Evolutionary conservation across 2,329 filamentous ascomycete species (phyloP), one percentile per base, ranked within the genome.

Genomic region (Amesomyces nigricolor): DNA sequence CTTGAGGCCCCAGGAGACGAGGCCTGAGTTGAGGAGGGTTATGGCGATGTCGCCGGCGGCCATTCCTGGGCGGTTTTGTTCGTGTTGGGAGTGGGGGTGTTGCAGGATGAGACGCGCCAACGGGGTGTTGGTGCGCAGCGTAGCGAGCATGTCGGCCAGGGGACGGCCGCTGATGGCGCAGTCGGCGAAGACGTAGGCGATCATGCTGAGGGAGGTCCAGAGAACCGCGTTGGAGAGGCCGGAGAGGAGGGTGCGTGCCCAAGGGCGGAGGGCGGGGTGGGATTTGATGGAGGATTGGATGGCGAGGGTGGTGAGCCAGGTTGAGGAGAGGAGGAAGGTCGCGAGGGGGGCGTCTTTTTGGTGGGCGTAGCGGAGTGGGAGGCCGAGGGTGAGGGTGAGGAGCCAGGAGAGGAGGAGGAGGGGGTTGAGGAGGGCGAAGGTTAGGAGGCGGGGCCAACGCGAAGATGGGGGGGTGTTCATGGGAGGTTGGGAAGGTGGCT

Each of bases 1-100:
- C 65, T 80, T 80, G 59, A 80, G 73, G 0, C 78, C 78, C 78
- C 78, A 80, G 3, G 73, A 69, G 2, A 79, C 70, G 22, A 80
- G 77, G 10, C 77, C 78, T 3, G 74, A 72, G 61, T 79, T 75
- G 3, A 80, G 74, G 3, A 80, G 64, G 0, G 76, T 74, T 1
- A 74, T 68, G 0, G 78, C 77, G 3, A 73, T 64, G 57, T 80
- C 77, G 8, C 78, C 78, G 0, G 77, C 77, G 2, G 75, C 76
- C 50, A 71, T 42, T 2, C 16, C 17, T 19, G 17, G 3, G 35
- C 22, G n/a, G 6, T 42, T 1, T 61, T 55, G 5, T n/a, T 9
- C 26, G 3, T 37, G n/a, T 14, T 17, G 0, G 49, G n/a, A 0
- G 64, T 53, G 1, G 67, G 66, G 19, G 40, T 42, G 48, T 16